These are phyloP conservation scores for Colletotrichum sansevieriae DNA, from an alignment of 2,329 filamentous ascomycete species.

Conservation along the genomic window DNA sequence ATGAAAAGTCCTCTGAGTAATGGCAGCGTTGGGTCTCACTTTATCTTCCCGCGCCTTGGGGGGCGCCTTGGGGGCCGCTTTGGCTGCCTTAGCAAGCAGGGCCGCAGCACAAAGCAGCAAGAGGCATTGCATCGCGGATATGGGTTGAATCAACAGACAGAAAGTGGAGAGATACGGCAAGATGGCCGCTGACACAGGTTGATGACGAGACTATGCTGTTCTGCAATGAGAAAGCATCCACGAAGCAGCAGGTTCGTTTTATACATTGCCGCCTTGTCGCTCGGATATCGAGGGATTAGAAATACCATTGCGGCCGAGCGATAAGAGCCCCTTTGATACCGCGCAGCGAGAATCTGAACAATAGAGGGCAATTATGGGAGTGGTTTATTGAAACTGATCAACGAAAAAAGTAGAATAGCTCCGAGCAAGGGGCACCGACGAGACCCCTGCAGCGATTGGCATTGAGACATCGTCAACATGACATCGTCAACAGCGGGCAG, in stretches of 20 bases:
- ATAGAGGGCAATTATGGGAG: constrained; percentile 29
- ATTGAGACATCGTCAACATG: constrained; percentile 20
- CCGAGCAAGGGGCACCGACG: constrained; percentile 20
- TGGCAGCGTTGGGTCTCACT: constrained; percentile 1
- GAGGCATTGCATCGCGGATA: constrained; percentile 17
- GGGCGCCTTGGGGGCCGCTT: constrained; percentile 14
- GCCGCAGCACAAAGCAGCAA: constrained; percentile 11
- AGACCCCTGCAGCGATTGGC: constrained; percentile 9
- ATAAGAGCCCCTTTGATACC: background rate
- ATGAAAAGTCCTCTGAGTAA: background rate
- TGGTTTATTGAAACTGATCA: background rate
- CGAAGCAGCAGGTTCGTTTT: background rate
- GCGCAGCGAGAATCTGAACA: background rate
- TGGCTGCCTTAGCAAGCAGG: constrained; percentile 1
- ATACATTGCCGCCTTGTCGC: constrained; percentile 11
- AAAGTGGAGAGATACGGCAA: too few relatives aligned
- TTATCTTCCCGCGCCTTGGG: constrained; percentile 13
- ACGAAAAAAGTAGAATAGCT: constrained; percentile 9
- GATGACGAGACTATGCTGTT: too few relatives aligned
- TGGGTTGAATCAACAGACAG: background rate
- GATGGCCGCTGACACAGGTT: too few relatives aligned
- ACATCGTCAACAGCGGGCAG: background rate
- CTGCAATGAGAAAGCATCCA: too few relatives aligned
- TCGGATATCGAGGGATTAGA: constrained; percentile 5
- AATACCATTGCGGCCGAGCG: background rate